Base-by-base conservation (phyloP, 257 asterid species). In the Striga asiatica region DNA sequence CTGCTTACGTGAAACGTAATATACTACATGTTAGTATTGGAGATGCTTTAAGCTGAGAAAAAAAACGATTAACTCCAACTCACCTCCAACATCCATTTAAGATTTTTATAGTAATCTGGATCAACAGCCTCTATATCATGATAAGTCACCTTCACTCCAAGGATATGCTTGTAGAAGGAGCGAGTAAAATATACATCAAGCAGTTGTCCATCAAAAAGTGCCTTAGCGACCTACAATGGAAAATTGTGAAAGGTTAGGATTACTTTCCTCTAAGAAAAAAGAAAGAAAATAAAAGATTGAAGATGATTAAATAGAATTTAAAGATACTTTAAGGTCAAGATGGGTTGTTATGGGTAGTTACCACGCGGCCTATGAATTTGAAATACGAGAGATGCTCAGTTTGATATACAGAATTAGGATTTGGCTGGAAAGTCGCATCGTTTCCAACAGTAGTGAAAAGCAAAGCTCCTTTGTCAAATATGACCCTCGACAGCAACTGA, bases 51-150 rank as follows among this genome's bases (percentile, higher is more conserved):
- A n/a, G n/a, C n/a, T n/a, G n/a, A n/a, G n/a, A n/a, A n/a, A n/a
- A n/a, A n/a, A n/a, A n/a, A n/a, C n/a, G n/a, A n/a, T 55, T 54
- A 46, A 49, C 22, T 20, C 52, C 58, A 58, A 57, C 68, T 28
- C 24, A 89, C 97, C 97, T 89, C 94, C 13, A 89, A 93, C 82
- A 81, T 62, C 97, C 97, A 89, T 73, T 83, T 83, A 66, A 89
- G 69, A 67, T 89, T 89, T 71, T 83, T 89, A 62, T 77, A 89
- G 75, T 89, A 89, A 69, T 83, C 97, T n/a, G 97, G 95, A 68
- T 89, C 97, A 64, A 85, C 98, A 55, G 98, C 98, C 75, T 91
- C 98, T 61, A 89, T 89, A 68, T 89, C 95, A 66, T 83, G 97
- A 81, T 89, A 89, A 11, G 97, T 91, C 81, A 89, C 97, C 82